Base-by-base conservation (phyloP, 352 stramenopile genomes). In the Globisporangium emineosum region DNA sequence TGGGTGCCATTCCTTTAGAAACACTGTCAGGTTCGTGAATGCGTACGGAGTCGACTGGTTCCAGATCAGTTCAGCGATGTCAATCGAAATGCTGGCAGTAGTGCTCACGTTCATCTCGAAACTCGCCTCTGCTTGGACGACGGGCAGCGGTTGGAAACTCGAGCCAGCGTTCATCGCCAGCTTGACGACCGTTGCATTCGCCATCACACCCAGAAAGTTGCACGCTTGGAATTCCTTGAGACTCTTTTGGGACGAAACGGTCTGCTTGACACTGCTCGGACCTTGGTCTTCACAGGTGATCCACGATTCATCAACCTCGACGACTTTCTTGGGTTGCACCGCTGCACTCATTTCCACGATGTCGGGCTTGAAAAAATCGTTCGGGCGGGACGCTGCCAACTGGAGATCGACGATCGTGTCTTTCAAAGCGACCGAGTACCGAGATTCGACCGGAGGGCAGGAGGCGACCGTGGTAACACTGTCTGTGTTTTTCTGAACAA, bases 81-180 rank as follows among this genome's bases (percentile, higher is more conserved):
- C 74, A 12, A 88, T 66, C 1, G 81, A 75, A 4, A 90, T 64
- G 21, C 40, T 60, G 1, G 66, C 52, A 2, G 47, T 29, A 12
- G 17, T 43, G 4, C 65, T 83, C 5, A 61, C 25, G 53, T 90
- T 90, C 58, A 89, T 65, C 64, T 90, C 81, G 42, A 90, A 90
- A 9, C 67, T 73, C 29, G 61, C 69, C 49, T 90, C 76, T 23
- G 70, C 52, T 55, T 64, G 62, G 5, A 51, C 57, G 2, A 83
- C 65, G 2, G 71, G 53, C 0, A 82, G 62, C 1, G 64, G 60
- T 10, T 25, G 27, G 21, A 67, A 67, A 17, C 6, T 40, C 2
- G 40, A 49, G 23, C 59, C 25, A 9, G 21, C 17, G 7, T 51
- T 59, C n/a, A 25, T n/a, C n/a, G 62, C 32, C 3, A 72, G 13